Conservation (phyloP, 2,329 filamentous ascomycete species). For the Aspergillus quadricinctus region DNA sequence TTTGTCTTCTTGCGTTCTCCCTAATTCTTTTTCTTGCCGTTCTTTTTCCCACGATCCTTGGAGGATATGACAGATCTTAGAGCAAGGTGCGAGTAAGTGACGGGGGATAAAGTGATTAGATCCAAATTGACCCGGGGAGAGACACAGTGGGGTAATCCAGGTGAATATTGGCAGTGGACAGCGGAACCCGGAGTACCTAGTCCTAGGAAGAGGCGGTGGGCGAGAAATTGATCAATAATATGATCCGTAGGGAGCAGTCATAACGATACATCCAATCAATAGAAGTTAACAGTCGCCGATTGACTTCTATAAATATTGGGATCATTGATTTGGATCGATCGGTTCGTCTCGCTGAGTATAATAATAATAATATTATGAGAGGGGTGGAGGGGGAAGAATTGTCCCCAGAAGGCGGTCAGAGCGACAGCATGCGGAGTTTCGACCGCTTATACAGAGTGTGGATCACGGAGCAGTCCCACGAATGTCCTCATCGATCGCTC, state of each 20-base stretch:
- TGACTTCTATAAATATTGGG: neutral
- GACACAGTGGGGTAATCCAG: neutral
- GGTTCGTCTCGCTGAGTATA: neutral
- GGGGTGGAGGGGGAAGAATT: neutral
- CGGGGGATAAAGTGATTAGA: neutral
- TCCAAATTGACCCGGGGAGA: neutral
- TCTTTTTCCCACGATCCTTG: neutral
- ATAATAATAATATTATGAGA: neutral
- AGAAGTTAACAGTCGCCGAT: neutral
- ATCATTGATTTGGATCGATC: neutral
- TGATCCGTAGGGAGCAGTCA: neutral
- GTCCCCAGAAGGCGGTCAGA: neutral
- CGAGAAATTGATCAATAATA: neutral
- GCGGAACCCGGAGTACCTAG: neutral
- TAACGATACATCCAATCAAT: neutral
- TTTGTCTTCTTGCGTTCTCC: neutral
- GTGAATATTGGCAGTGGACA: neutral
- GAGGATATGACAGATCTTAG: neutral
- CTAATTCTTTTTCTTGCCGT: neutral
- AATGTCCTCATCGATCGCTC: neutral
- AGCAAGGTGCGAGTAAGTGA: neutral
- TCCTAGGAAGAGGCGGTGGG: neutral
- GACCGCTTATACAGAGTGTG: neutral
- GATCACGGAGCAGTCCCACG: neutral
- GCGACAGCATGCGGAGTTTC: neutral